Percentiles rank a stretch among this genome's conserved stretches.
Conservation (phyloP, 1,139 yeast species). For the Kazachstania sp. region DNA sequence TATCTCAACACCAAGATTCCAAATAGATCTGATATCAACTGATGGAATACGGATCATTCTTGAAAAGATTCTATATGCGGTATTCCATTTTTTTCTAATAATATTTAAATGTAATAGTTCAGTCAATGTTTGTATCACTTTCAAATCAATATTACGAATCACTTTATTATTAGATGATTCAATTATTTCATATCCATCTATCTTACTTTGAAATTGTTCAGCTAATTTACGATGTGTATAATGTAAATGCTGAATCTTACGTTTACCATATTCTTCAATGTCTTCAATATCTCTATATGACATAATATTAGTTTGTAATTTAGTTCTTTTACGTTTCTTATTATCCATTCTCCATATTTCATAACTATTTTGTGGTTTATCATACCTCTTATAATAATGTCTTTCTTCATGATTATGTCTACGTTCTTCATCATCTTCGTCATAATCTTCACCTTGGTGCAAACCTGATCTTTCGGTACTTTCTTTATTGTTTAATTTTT, state of each 20-base stretch:
- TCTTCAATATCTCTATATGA: slow-evolving; percentile 14
- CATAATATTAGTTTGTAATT: slow-evolving; percentile 14
- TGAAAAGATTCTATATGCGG: slow-evolving; percentile 47
- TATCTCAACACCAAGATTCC: slow-evolving; percentile 52
- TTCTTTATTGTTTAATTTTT: background rate
- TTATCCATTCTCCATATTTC: slow-evolving; percentile 25
- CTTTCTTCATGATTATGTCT: slow-evolving; percentile 16
- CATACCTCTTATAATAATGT: slow-evolving; percentile 18
- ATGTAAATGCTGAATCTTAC: slow-evolving; percentile 11
- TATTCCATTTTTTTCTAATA: slow-evolving; percentile 43
- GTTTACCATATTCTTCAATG: slow-evolving; percentile 14
- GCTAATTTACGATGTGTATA: slow-evolving; percentile 18
- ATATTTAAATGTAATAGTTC: slow-evolving; percentile 34
- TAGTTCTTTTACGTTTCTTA: slow-evolving; percentile 10
- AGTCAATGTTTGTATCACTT: slow-evolving; percentile 26
- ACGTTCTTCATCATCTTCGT: slow-evolving; percentile 1
- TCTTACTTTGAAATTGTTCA: slow-evolving; percentile 17
- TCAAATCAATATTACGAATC: slow-evolving; percentile 11
- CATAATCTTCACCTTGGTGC: slow-evolving; percentile 2
- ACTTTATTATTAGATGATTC: background rate
- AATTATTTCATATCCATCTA: slow-evolving; percentile 19
- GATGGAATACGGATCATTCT: slow-evolving; percentile 40
- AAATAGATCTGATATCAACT: slow-evolving; percentile 45
- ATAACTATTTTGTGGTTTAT: slow-evolving; percentile 25
- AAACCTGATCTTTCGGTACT: background rate